These are phyloP conservation scores for Auriscalpium orientale DNA, from an alignment of 768 basidiomycete genomes.

Conservation along the genomic window DNA sequence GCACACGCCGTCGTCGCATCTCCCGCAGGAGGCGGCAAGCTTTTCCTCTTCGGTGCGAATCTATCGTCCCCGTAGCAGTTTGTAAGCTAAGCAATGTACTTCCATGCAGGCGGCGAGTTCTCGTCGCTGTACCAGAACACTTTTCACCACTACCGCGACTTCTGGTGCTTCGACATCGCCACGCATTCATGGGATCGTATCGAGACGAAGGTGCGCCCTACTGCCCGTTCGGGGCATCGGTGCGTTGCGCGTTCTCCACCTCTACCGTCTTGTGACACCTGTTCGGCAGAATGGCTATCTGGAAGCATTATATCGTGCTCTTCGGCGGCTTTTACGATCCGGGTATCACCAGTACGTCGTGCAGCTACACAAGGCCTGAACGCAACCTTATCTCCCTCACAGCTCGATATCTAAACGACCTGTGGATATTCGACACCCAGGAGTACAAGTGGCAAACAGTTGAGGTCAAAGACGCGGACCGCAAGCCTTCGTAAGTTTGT, in stretches of 20 bases:
- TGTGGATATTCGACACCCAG: slow-evolving; percentile 82
- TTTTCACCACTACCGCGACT: slow-evolving; percentile 85
- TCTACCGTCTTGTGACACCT: background rate
- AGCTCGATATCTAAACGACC: slow-evolving; percentile 79
- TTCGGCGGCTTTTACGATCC: slow-evolving; percentile 92
- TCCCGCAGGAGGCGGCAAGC: slow-evolving; percentile 75
- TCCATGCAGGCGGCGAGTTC: slow-evolving; percentile 67
- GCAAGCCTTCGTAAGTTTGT: slow-evolving; percentile 58
- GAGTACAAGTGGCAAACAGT: slow-evolving; percentile 82
- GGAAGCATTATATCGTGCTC: slow-evolving; percentile 81
- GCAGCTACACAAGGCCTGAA: background rate
- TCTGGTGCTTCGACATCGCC: slow-evolving; percentile 80
- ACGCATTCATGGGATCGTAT: slow-evolving; percentile 83
- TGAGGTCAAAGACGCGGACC: slow-evolving; percentile 59
- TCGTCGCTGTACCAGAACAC: slow-evolving; percentile 76
- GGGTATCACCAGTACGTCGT: slow-evolving; percentile 61
- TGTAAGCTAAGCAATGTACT: background rate
- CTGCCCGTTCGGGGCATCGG: slow-evolving; percentile 79
- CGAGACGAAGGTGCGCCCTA: slow-evolving; percentile 76
- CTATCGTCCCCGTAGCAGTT: background rate
- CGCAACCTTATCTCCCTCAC: background rate
- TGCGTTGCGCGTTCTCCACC: slow-evolving; percentile 22
- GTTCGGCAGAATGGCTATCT: slow-evolving; percentile 67
- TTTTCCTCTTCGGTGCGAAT: slow-evolving; percentile 67
- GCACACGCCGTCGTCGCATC: slow-evolving; percentile 78